Conservation (phyloP, 2,329 filamentous ascomycete species). For the Fusarium fracticaudum region DNA sequence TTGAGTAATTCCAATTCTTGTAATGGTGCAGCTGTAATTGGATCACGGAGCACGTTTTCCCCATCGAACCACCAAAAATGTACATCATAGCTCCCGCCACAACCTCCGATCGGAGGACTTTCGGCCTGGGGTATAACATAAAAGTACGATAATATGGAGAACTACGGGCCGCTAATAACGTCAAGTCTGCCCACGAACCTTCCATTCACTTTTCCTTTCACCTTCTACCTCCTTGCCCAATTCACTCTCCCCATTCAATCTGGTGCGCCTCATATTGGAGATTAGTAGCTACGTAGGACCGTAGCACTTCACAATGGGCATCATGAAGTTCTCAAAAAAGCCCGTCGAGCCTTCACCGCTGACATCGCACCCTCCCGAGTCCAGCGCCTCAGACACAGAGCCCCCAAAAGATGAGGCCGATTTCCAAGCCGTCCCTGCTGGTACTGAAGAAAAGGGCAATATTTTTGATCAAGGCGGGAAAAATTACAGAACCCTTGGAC, state of each 20-base stretch:
- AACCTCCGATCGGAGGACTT: constrained; percentile 33
- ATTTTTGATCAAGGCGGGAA: constrained; percentile 42
- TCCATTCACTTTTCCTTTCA: neutral
- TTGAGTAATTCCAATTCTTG: neutral
- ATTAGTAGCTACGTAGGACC: neutral
- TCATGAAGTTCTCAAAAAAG: constrained; percentile 30
- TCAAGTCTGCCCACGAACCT: constrained; percentile 12
- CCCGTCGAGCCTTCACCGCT: neutral
- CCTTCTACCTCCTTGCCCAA: neutral
- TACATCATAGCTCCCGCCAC: constrained; percentile 27
- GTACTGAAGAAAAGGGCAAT: constrained; percentile 30
- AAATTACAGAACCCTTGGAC: constrained; percentile 39
- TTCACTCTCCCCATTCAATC: neutral
- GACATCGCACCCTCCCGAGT: constrained; percentile 1
- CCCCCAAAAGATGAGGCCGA: constrained; percentile 20
- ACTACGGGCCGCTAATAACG: constrained; percentile 22
- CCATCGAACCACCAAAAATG: constrained; percentile 20
- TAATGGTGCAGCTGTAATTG: constrained; percentile 22
- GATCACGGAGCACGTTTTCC: neutral
- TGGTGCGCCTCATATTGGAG: neutral
- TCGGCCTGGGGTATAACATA: constrained; percentile 24
- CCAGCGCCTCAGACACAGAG: constrained; percentile 25
- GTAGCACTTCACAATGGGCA: constrained; percentile 6
- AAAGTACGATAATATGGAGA: constrained; percentile 36
- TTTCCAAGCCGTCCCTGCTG: constrained; percentile 30